Evolutionary conservation across 2,329 filamentous ascomycete genomes (phyloP), one percentile per base, ranked within the genome.

Genomic region (Sordariomycetes sp.): DNA sequence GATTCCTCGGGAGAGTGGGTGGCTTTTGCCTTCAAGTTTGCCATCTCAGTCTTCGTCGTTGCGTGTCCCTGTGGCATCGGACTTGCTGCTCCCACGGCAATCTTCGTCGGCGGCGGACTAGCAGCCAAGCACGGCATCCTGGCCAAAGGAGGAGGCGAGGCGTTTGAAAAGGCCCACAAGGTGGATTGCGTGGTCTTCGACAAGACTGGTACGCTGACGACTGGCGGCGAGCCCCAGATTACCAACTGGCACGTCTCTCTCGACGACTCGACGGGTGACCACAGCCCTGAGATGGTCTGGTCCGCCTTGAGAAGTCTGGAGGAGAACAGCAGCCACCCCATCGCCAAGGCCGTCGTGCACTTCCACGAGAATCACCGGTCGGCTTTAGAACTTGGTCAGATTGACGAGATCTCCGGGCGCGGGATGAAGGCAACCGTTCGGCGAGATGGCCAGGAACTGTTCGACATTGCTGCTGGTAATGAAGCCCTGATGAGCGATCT

Each of bases 1-100:
- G 66, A 72, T 10, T 62, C 67, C 12, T 58, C 64, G 2, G 78
- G 78, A n/a, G 74, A 78, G 8, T 83, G 79, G 74, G 68, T 74
- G 0, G 70, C 79, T 2, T 90, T 85, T 65, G 80, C 82, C 3
- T 68, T 92, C 29, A 79, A 85, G 42, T 92, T 90, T 47, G 82
- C 86, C 12, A 90, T 93, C 46, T 75, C 86, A 6, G 85, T 92
- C 10, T 92, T 93, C 45, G 84, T 93, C 23, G 80, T 93, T 19
- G 85, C 86, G 3, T 93, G 86, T 49, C 86, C 86, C 3, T 93
- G 86, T 48, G 86, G 86, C 3, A 69, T 93, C 10, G 86, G 81
- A 2, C 73, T 93, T 7, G 86, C 86, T n/a, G 85, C 85, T 0
- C 86, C 86, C 1, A 93, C 86, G 0, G 86, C 86, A 33, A 74